Conservation (phyloP, 176 grass and related monocot species). For the Oryza nivara region DNA sequence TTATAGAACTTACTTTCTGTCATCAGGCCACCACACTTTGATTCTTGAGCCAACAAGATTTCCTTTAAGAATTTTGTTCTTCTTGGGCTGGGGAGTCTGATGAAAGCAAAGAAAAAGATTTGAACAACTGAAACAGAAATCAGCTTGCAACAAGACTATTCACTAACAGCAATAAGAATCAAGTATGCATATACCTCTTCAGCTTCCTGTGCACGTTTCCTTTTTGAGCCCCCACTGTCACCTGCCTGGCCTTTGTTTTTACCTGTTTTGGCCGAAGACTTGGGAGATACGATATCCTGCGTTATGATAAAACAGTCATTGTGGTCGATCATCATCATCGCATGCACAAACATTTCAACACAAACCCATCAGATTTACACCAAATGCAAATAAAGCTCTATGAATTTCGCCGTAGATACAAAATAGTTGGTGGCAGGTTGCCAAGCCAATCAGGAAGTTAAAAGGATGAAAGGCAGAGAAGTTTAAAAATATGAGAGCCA, state of each 20-base stretch:
- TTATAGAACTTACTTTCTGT: conserved; percentile 63
- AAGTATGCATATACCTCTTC: conserved; percentile 56
- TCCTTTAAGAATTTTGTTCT: conserved; percentile 48
- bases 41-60: conserved; percentile 72
- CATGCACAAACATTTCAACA: conserved; percentile 1
- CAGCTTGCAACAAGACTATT: conserved; percentile 16
- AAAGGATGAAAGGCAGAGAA: conserved; percentile 24
- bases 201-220: conserved; percentile 51
- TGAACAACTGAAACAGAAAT: conserved; percentile 26
- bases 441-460: conserved; percentile 18
- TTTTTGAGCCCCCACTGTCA: conserved; percentile 56
- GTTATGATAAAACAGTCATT: conserved; percentile 34
- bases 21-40: conserved; percentile 93
- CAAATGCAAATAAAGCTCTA: conserved; percentile 7
- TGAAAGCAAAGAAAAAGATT: conserved; percentile 22
- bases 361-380: neutral
- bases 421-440: conserved; percentile 7
- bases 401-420: neutral
- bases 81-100: conserved; percentile 55
- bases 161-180: conserved; percentile 6
- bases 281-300: conserved; percentile 60
- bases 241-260: conserved; percentile 58
- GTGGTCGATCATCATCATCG: conserved; percentile 16
- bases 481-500: conserved; percentile 4
- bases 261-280: conserved; percentile 31